phyloP scores from a whole-genome alignment of 768 basidiomycete species.

The Tephrocybe sp. region DNA sequence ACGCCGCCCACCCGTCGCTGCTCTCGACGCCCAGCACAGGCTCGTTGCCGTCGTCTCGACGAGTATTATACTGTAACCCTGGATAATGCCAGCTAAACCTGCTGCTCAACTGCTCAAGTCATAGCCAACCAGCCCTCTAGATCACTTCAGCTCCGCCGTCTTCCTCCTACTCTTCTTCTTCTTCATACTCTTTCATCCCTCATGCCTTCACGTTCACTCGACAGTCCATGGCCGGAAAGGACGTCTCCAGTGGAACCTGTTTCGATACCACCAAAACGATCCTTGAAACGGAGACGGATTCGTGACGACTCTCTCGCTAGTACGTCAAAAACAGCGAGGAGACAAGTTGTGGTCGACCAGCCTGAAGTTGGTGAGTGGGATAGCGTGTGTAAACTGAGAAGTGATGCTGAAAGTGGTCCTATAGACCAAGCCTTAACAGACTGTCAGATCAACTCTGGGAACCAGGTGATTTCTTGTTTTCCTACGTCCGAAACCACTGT shows the following conservation, averaged over 20 bases:
- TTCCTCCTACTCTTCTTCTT: slow-evolving; percentile 14
- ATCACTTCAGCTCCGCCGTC: slow-evolving; percentile 21
- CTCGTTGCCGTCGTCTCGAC: slow-evolving; percentile 4
- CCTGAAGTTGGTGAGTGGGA: slow-evolving; percentile 28
- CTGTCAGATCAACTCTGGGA: slow-evolving; percentile 62
- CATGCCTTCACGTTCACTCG: slow-evolving; percentile 37
- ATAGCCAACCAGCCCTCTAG: slow-evolving; percentile 19
- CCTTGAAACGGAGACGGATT: slow-evolving; percentile 32
- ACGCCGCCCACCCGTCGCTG: slow-evolving; percentile 17
- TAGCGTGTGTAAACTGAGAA: neutral
- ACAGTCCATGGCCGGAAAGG: slow-evolving; percentile 44
- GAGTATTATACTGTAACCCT: slow-evolving; percentile 17
- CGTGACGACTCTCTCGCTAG: slow-evolving; percentile 17
- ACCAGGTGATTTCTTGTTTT: slow-evolving; percentile 77
- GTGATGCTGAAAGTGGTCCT: slow-evolving; percentile 8
- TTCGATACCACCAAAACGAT: slow-evolving; percentile 19
- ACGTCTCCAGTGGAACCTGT: slow-evolving; percentile 27
- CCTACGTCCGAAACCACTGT: slow-evolving; percentile 57
- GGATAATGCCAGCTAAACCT: slow-evolving; percentile 33
- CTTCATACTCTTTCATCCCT: slow-evolving; percentile 15
- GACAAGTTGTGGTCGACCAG: slow-evolving; percentile 41
- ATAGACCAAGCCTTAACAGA: slow-evolving; percentile 41
- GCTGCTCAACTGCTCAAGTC: slow-evolving; percentile 21
- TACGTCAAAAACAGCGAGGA: slow-evolving; percentile 27
- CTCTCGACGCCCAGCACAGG: slow-evolving; percentile 18